Conservation (phyloP, 208 protist species). For the Eutreptiella sp. region DNA sequence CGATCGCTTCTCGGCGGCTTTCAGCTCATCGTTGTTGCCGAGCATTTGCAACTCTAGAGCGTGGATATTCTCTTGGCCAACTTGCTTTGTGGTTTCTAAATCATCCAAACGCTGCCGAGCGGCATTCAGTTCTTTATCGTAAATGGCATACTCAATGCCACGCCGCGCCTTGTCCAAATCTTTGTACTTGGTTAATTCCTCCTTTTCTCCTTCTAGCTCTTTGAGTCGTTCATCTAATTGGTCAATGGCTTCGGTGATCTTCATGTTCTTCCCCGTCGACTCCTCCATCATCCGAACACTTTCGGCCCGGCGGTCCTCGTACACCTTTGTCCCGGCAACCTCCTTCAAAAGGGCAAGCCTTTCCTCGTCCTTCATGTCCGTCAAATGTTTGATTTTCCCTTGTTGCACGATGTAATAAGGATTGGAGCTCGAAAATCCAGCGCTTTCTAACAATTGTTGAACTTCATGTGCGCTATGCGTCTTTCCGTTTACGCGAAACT, state of each 20-base stretch:
- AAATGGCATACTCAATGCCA: conserved; percentile 83
- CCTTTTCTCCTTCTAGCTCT: conserved; percentile 89
- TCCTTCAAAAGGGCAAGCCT: conserved; percentile 95
- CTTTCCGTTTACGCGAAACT: conserved; percentile 95
- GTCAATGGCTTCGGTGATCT: conserved; percentile 78
- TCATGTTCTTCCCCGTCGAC: conserved; percentile 60
- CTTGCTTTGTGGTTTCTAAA: conserved; percentile 6
- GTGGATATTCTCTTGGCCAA: neutral
- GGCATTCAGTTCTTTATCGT: conserved; percentile 41
- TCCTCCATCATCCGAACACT: conserved; percentile 88
- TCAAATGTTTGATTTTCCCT: conserved; percentile 89
- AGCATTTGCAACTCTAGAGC: neutral
- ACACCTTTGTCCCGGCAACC: conserved; percentile 94
- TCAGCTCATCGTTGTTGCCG: conserved; percentile 1
- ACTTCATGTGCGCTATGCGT: conserved; percentile 82
- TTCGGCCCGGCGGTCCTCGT: conserved; percentile 87
- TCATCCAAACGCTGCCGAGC: conserved; percentile 11
- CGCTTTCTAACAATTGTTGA: conserved; percentile 93
- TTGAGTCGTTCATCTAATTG: conserved; percentile 82
- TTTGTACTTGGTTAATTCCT: conserved; percentile 86
- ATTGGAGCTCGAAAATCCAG: conserved; percentile 96
- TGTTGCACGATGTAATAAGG: conserved; percentile 99
- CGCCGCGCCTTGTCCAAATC: conserved; percentile 73
- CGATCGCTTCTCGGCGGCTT: conserved; percentile 7
- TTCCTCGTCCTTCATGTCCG: conserved; percentile 88